Evolutionary conservation across 441 rosid species (phyloP).

Genomic region (Euphorbia celastroides): DNA sequence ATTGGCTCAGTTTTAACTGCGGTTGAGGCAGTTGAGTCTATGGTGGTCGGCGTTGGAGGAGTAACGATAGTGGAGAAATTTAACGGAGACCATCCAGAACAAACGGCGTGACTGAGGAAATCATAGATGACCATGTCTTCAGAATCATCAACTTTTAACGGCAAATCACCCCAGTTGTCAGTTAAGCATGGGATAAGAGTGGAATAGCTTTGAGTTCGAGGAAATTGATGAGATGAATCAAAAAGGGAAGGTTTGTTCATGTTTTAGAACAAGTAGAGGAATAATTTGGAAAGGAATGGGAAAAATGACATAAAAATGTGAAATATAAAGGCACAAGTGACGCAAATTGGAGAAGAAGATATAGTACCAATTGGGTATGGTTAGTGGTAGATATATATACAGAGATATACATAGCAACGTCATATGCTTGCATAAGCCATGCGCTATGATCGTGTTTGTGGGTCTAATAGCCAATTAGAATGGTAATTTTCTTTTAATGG

Average conservation of each 20-base stretch:
- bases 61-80: not conserved
- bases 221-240: constrained; percentile 12
- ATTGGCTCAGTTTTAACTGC: constrained; percentile 17
- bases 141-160: constrained; percentile 65
- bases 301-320: too few species aligned
- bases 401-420: too few species aligned
- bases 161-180: constrained; percentile 76
- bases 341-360: too few species aligned
- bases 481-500: too few species aligned
- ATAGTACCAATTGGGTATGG: too few species aligned
- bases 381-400: too few species aligned
- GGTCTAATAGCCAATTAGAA: too few species aligned
- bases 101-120: constrained; percentile 55
- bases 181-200: constrained; percentile 52
- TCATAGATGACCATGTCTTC: constrained; percentile 78
- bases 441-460: too few species aligned
- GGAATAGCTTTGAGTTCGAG: constrained; percentile 38
- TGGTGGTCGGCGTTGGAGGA: not conserved
- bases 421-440: too few species aligned
- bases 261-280: not conserved
- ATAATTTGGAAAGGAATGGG: not conserved
- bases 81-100: constrained; percentile 60
- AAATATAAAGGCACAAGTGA: too few species aligned
- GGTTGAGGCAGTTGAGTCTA: constrained; percentile 12
- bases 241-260: not conserved